Evolutionary conservation across 2,329 filamentous ascomycete genomes (phyloP), one percentile per base, ranked within the genome.

Genomic region (Aspergillus sp.): DNA sequence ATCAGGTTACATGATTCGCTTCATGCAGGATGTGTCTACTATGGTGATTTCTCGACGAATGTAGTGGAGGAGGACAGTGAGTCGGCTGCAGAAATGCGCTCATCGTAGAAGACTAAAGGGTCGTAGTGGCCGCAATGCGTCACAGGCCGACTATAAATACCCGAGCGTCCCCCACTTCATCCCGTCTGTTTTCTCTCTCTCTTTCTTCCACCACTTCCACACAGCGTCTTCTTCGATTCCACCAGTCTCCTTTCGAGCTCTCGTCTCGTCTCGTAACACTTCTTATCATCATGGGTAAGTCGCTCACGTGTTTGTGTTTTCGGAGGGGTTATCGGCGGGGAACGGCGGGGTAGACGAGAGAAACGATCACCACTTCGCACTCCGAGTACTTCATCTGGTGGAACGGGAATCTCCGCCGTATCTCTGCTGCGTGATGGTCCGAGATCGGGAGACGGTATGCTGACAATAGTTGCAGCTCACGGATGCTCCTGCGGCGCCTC

Each of bases 401-500:
- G 8, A 30, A 9, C 26, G 26, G 9, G 26, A 30, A 7, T 30
- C 26, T 30, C 26, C 2, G 9, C 9, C 8, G 26, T 2, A 1
- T 30, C 9, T 30, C 26, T 30, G 26, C 26, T 30, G 26, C 8
- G 26, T 30, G 26, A 10, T 8, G 26, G 10, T 30, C 22, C 9
- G 26, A 30, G 8, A 38, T 38, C 35, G 35, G 32, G 30, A 20
- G 16, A 19, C 17, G 11, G 38, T 41, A 41, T 42, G 45, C 49
- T 55, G 36, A 57, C 44, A 32, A 8, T 17, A 10, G 2, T 41
- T 62, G 57, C 60, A 57, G 68, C 69, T 53, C 70, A 72, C 69
- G 63, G 60, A 56, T 74, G 71, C 66, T 68, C 63, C 65, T 73
- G 71, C 62, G 72, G 72, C 57, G 52, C 65, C 61, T 69, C 69